Evolutionary conservation across 345 rosid species (phyloP), one percentile per base, ranked within the genome.

Genomic region (Aquilaria malaccensis): DNA sequence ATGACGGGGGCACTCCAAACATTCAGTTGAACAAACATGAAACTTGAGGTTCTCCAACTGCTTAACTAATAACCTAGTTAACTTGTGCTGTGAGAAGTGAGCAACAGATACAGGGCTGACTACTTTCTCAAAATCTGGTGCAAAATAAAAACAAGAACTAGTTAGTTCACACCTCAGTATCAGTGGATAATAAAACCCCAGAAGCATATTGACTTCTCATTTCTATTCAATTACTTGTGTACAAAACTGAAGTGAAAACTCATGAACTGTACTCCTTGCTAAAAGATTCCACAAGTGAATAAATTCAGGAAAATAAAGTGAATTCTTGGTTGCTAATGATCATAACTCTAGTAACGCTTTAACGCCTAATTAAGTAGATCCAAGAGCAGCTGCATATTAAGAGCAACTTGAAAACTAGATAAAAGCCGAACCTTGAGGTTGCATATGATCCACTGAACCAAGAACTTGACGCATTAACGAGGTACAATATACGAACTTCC

Each of bases 361-460:
- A 7, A 47, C 2, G 11, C 22, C 29, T 7, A 51, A 37, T n/a
- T 43, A 3, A 2, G 3, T 29, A 11, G 10, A 14, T 10, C 22
- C 37, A 53, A 54, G 50, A 41, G 4, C 37, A 41, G 45, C 37
- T 57, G 56, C 55, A 48, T 48, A 48, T 3, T 33, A 64, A 56
- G 31, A 30, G 59, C 43, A 37, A 56, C 13, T 11, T 2, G 13
- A 61, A 4, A 13, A 32, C 58, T 3, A n/a, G 7, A 62, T 7
- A 22, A 56, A 54, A 66, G 33, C 32, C 77, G 65, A 62, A 89
- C 98, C 98, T 86, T 93, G 88, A 69, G 96, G 95, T 72, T 83
- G 87, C 94, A 93, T 87, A 67, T 93, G 98, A 70, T 93, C 98
- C 51, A 93, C 98, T 52, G 88, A 81, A 56, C 98, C 98, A 11